Base-by-base conservation (phyloP, 176 grass and related monocot species). In the Alloteropsis semialata region DNA sequence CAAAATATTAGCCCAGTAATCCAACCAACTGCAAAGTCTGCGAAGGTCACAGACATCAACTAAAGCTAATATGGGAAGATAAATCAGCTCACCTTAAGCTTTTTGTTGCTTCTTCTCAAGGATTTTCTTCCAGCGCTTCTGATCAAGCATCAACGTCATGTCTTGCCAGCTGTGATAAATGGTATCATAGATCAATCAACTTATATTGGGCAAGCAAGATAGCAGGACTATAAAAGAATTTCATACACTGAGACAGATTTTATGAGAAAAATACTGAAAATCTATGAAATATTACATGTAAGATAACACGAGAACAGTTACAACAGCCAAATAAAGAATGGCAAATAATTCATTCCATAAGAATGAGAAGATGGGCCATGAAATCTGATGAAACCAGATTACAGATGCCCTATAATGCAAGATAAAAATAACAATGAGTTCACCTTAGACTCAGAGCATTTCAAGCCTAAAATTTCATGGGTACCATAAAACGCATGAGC, bases 81-180 rank as follows among this genome's bases (percentile, higher is more conserved):
- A 84, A 46, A 74, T 39, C 9, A 0, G 28, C 16, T 70, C 77
- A 82, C 83, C 87, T 89, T 82, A 89, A 56, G 64, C 82, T 85
- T 85, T 17, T 1, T 76, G 88, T 44, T 85, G 53, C 78, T 85
- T 89, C 78, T 89, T 85, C 22, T 89, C 77, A 0, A 89, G 83
- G 56, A 89, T 85, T 81, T 85, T 89, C 82, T 85, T 89, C 77
- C 77, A 89, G 72, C 36, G 77, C 72, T 89, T 85, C 70, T 89
- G 88, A 65, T 89, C 88, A 1, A 89, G 77, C 34, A 85, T 36
- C 88, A 89, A 44, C 50, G 63, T 65, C 88, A 85, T 85, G 64
- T 85, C 88, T 85, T 89, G 72, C 82, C 36, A 89, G 28, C 88
- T 89, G 63, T 34, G 25, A 85, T 73, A 39, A 22, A 76, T 77